Percentiles rank a stretch among this genome's conserved stretches.
phyloP scores from a whole-genome alignment of 345 rosid species.

The Eucalyptus camaldulensis region DNA sequence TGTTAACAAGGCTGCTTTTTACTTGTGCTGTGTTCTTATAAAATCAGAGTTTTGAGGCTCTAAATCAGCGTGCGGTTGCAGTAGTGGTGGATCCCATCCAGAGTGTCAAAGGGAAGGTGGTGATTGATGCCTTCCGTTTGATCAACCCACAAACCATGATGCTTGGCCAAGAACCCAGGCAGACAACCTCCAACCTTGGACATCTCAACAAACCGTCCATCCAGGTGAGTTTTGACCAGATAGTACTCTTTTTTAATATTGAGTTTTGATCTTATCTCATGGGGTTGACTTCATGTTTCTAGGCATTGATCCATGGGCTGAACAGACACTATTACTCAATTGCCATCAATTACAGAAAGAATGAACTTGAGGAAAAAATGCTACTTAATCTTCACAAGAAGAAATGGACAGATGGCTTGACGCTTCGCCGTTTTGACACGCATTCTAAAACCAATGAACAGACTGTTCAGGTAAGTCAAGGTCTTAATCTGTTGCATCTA shows the following conservation, averaged over 20 bases:
- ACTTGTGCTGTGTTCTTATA: background rate
- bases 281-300: background rate
- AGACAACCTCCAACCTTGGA: conserved; percentile 96
- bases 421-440: conserved; percentile 71
- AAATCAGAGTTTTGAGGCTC: conserved; percentile 93
- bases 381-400: conserved; percentile 94
- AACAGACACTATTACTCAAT: conserved; percentile 97
- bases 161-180: conserved; percentile 99
- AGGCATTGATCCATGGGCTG: conserved; percentile 98
- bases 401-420: conserved; percentile 99
- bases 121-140: conserved; percentile 94
- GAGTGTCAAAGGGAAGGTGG: conserved; percentile 97
- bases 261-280: background rate
- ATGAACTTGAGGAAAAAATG: conserved; percentile 98
- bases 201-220: conserved; percentile 98
- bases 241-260: background rate
- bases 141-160: conserved; percentile 98
- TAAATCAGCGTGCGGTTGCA: conserved; percentile 96
- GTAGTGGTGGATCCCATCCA: conserved; percentile 99
- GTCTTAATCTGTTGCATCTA: background rate
- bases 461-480: conserved; percentile 67
- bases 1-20: background rate
- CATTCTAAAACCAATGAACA: conserved; percentile 93
- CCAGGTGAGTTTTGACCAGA: conserved; percentile 39
- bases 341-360: conserved; percentile 95